Conservation (phyloP, 139 green algal species). For the Zygnema cylindricum region DNA sequence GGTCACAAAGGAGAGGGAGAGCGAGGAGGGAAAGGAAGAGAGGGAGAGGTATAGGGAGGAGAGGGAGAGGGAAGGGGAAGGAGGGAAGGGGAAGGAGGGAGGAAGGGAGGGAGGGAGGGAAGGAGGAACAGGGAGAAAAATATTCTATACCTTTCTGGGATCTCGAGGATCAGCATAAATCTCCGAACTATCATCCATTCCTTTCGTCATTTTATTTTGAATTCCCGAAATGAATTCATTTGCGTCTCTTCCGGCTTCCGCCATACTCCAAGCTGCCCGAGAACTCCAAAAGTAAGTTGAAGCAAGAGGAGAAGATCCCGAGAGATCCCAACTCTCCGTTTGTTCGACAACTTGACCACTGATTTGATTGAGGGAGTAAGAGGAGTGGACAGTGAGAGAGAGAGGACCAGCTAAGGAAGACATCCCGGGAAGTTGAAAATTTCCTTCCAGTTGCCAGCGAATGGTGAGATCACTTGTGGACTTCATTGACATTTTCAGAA, state of each 20-base stretch:
- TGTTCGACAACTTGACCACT: constrained; percentile 55
- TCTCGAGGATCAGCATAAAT: constrained; percentile 45
- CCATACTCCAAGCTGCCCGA: constrained; percentile 29
- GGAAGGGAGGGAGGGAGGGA: too few species aligned
- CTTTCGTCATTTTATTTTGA: constrained; percentile 2
- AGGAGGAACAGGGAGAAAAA: too few species aligned
- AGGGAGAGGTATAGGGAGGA: background rate
- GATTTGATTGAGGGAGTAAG: constrained; percentile 57
- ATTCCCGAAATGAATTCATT: constrained; percentile 1
- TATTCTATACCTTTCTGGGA: constrained; percentile 42
- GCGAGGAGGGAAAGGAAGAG: constrained; percentile 26
- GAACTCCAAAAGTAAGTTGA: constrained; percentile 48
- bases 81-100: too few species aligned
- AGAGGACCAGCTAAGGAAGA: constrained; percentile 26
- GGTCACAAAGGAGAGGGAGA: background rate
- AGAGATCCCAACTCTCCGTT: constrained; percentile 45
- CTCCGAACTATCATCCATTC: background rate
- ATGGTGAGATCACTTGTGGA: constrained; percentile 49
- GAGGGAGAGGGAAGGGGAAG: too few species aligned
- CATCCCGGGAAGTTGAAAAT: background rate
- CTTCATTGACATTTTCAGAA: constrained; percentile 47
- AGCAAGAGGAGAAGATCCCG: constrained; percentile 28
- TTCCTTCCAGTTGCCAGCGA: constrained; percentile 25
- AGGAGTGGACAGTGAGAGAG: constrained; percentile 25
- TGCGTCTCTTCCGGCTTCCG: constrained; percentile 31